A percentile compares a stretch with the other conserved stretches of the same genome.
phyloP scores from a whole-genome alignment of 345 rosid species.

The Ailanthus altissimus region DNA sequence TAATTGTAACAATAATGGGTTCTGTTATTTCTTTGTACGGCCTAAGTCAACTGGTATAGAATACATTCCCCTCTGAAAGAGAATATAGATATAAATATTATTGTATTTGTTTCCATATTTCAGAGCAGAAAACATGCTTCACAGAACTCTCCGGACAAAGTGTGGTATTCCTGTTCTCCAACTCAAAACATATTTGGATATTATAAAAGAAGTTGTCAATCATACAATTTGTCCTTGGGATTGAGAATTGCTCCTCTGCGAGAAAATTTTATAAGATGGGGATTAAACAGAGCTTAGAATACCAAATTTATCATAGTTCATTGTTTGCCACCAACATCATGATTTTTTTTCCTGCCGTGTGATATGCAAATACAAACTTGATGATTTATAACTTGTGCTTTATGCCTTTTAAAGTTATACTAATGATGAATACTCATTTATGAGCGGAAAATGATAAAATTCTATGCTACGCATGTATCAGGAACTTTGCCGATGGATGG shows the following conservation, averaged over 20 bases:
- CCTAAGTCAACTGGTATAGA: background rate
- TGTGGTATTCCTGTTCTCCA: background rate
- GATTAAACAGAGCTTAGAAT: background rate
- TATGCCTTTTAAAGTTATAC: background rate
- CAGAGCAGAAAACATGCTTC: background rate
- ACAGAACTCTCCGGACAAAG: background rate
- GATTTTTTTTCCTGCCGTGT: background rate
- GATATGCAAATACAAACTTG: background rate
- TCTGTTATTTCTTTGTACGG: background rate
- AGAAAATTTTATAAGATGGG: background rate
- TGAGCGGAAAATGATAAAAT: conserved; percentile 8
- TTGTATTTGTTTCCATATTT: no score
- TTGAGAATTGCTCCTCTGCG: background rate
- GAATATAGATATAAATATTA: background rate
- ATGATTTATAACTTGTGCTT: background rate
- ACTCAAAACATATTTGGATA: background rate
- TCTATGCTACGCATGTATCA: conserved; percentile 33
- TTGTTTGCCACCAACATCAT: background rate
- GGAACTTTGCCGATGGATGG: conserved; percentile 96
- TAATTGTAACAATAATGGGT: no score
- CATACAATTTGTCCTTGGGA: background rate
- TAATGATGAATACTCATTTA: background rate
- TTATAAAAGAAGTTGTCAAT: background rate
- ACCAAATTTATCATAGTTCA: background rate
- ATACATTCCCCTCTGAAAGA: background rate